phyloP scores from a whole-genome alignment of 306 rosid species.

The Vachellia collinsii region DNA sequence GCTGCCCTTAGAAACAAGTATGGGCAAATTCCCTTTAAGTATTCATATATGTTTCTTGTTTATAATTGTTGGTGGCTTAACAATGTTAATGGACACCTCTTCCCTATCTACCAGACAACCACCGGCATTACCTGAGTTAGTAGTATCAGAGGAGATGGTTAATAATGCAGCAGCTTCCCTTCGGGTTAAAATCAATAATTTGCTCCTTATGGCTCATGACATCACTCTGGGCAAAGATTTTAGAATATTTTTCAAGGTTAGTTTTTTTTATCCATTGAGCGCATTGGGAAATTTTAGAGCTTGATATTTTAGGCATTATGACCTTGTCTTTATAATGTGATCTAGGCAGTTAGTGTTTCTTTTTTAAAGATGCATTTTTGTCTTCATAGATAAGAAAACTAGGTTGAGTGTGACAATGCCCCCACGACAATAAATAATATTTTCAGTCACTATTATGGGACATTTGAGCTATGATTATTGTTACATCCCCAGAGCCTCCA shows the following conservation, averaged over 20 bases:
- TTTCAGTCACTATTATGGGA: constrained; percentile 12
- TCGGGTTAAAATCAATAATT: constrained; percentile 83
- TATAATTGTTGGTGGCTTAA: constrained; percentile 15
- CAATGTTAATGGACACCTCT: constrained; percentile 27
- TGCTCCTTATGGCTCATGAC: constrained; percentile 89
- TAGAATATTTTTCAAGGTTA: constrained; percentile 81
- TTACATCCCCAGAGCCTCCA: constrained; percentile 19
- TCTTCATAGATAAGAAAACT: not conserved
- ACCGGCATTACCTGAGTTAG: constrained; percentile 73
- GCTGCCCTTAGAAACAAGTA: constrained; percentile 75
- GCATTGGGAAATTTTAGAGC: not conserved
- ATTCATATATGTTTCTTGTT: constrained; percentile 19
- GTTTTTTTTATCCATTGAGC: constrained; percentile 30
- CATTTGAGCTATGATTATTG: not conserved
- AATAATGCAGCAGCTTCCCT: constrained; percentile 83
- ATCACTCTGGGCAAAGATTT: constrained; percentile 96
- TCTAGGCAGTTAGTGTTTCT: constrained; percentile 10
- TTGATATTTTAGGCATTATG: constrained; percentile 23
- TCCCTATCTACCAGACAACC: constrained; percentile 62
- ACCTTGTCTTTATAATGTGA: constrained; percentile 10
- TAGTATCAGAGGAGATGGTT: constrained; percentile 94
- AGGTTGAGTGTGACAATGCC: constrained; percentile 24
- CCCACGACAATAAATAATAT: not conserved
- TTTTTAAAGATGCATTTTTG: constrained; percentile 20
- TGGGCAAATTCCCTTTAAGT: constrained; percentile 23